These are phyloP conservation scores for Picea engelmannii DNA, from an alignment of 83 land plant species.

Conservation along the genomic window DNA sequence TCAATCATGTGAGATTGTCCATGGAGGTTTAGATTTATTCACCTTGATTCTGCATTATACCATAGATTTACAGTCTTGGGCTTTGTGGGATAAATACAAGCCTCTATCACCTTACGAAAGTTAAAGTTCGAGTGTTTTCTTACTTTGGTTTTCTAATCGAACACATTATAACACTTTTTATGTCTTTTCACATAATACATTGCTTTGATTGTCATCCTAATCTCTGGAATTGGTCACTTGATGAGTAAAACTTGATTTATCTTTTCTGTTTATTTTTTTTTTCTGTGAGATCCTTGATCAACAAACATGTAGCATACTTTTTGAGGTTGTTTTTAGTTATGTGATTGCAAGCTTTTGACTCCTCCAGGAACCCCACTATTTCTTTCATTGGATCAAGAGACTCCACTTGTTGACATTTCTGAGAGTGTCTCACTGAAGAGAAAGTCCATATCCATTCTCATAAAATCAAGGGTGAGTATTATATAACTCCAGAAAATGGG, in stretches of 20 bases:
- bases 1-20: too few species aligned
- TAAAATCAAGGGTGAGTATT: constrained; percentile 7
- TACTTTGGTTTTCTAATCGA: neutral
- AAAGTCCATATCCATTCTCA: neutral
- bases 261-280: too few species aligned
- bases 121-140: neutral
- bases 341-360: constrained; percentile 36
- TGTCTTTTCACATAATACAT: neutral
- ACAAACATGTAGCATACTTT: neutral
- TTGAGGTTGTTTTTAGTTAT: constrained; percentile 5
- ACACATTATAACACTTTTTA: neutral
- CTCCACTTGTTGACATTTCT: constrained; percentile 18
- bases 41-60: neutral
- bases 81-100: neutral
- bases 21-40: neutral
- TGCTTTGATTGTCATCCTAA: neutral
- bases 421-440: constrained; percentile 1
- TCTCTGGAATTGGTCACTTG: neutral
- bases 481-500: neutral
- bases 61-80: neutral
- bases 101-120: neutral
- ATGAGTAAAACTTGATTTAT: neutral
- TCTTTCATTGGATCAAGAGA: constrained; percentile 34
- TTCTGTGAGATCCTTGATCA: neutral
- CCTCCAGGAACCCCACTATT: constrained; percentile 45